phyloP scores from a whole-genome alignment of 75 land plant genomes.

The Gnetum montanum region DNA sequence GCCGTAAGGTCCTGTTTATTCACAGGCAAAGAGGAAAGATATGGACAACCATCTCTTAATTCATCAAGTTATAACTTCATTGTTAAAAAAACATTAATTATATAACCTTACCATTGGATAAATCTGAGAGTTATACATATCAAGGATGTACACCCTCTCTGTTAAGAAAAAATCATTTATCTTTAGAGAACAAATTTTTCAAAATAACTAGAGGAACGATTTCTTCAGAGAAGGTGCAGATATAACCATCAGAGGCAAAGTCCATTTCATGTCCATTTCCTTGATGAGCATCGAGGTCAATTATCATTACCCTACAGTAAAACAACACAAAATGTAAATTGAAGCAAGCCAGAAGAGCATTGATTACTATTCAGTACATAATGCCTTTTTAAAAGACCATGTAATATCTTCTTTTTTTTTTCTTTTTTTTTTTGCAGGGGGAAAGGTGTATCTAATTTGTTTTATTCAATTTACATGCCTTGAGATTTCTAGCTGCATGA shows the following conservation, averaged over 20 bases:
- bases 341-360: not conserved
- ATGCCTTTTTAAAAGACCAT: too few species aligned
- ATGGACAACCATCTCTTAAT: not conserved
- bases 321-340: not conserved
- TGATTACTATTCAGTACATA: too few species aligned
- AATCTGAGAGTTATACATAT: conserved; percentile 80
- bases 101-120: conserved; percentile 70
- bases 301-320: conserved; percentile 86
- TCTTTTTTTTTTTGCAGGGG: too few species aligned
- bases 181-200: not conserved
- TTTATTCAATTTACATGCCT: too few species aligned
- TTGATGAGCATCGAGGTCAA: conserved; percentile 99
- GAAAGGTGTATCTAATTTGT: too few species aligned
- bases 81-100: not conserved
- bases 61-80: too few species aligned
- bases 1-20: conserved; percentile 66
- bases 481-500: conserved; percentile 49
- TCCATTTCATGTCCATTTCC: conserved; percentile 98
- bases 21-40: not conserved
- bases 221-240: not conserved
- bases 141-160: conserved; percentile 91
- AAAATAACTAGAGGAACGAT: not conserved
- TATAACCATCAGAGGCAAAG: conserved; percentile 69
- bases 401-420: too few species aligned
- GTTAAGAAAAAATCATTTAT: conserved; percentile 11